Base-by-base conservation (phyloP, 1,284 basidiomycete species). In the Cryptococcus sp. region DNA sequence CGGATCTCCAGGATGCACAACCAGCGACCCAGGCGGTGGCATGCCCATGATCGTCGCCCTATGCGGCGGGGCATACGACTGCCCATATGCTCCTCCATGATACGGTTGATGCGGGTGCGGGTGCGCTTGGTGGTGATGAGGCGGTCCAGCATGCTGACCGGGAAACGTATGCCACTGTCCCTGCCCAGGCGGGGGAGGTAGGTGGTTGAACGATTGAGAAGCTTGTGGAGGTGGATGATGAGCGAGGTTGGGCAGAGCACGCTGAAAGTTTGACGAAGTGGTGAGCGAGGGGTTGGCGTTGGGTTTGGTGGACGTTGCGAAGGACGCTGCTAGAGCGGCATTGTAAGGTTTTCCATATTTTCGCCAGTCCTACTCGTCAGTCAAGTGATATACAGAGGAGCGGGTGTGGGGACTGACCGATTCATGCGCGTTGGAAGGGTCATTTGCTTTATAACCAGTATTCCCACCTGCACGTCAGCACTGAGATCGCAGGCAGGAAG, bases 321-420 rank as follows among this genome's bases (percentile, higher is more conserved):
- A 73, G 4, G 66, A 69, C 28, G 63, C 52, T 0, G 64, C 60
- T 4, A 74, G 53, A 2, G 67, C 65, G 9, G 65, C 62, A 18
- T 52, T 71, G 56, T 62, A 74, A 7, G 57, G 55, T 56, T 67
- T 69, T 25, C 66, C 66, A 47, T 71, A 72, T 54, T 71, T 72
- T 10, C 57, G 48, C 72, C 72, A 74, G 50, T 72, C 71, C 65
- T 70, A 37, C 14, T 21, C 3, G 14, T 48, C 11, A 48, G 37
- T 34, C 5, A 25, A 12, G 12, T 48, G n/a, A n/a, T n/a, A n/a
- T n/a, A n/a, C n/a, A n/a, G 6, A 19, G 4, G 28, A 39, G 45
- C 41, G 52, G 33, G 18, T 40, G 16, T 14, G 21, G 28, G 1
- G n/a, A 59, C 62, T 48, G 39, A 66, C 67, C 10, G 48, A 51